phyloP scores from a whole-genome alignment of 2,329 filamentous ascomycete species.

The Arachnopeziza araneosa region DNA sequence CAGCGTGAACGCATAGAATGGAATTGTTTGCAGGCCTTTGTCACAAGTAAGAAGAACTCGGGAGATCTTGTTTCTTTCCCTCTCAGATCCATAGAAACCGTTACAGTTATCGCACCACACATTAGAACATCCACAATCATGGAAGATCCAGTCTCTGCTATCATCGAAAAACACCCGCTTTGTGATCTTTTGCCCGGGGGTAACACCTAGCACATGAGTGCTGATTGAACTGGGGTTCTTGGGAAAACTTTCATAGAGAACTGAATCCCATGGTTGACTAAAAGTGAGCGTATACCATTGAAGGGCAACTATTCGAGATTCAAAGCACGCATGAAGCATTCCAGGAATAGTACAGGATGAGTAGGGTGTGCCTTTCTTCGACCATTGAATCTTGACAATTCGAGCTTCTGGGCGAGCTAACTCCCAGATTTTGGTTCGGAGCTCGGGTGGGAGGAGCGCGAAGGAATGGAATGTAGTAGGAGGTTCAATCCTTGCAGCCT shows the following conservation, averaged over 20 bases:
- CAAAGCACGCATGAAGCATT: constrained; percentile 5
- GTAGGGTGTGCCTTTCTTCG: not conserved
- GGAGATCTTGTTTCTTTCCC: not conserved
- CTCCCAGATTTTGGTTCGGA: not conserved
- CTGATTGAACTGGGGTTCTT: not conserved
- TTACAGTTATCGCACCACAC: not conserved
- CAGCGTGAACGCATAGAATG: not conserved
- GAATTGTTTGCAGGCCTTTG: not conserved
- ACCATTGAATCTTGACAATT: not conserved
- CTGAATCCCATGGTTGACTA: not conserved
- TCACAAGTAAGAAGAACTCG: not conserved
- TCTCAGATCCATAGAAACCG: not conserved
- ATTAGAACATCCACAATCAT: not conserved
- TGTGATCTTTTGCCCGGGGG: not conserved
- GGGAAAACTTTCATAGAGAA: not conserved
- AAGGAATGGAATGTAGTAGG: not conserved
- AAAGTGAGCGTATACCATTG: not conserved
- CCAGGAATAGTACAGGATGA: constrained; percentile 1
- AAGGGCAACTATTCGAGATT: constrained; percentile 3
- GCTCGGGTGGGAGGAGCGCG: not conserved
- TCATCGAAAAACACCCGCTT: not conserved
- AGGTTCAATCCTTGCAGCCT: not conserved
- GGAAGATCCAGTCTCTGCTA: not conserved
- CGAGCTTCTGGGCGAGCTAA: not conserved
- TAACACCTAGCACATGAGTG: not conserved